These are phyloP conservation scores for Barnettozyma sp. DNA, from an alignment of 805 yeast genomes.

Conservation along the genomic window DNA sequence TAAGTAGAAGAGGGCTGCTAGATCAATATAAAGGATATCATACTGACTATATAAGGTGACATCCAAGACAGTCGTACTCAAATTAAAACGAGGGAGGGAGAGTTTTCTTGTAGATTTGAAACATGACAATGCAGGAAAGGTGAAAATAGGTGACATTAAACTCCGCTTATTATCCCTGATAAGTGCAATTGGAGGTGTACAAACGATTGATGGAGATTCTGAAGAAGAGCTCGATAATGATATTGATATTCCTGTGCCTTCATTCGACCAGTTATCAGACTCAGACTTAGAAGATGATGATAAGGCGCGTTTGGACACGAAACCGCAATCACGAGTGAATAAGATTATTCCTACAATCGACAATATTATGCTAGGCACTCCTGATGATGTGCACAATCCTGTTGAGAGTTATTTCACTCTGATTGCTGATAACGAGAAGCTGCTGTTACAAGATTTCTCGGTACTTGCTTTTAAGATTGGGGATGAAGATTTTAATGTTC, in stretches of 20 bases:
- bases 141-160: constrained; percentile 24
- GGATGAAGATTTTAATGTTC: constrained; percentile 17
- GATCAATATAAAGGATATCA: too few relatives aligned
- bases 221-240: constrained; percentile 22
- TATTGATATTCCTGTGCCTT: constrained; percentile 34
- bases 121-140: constrained; percentile 8
- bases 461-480: constrained; percentile 16
- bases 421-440: constrained; percentile 10
- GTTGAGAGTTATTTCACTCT: constrained; percentile 19
- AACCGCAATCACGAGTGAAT: constrained; percentile 4
- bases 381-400: constrained; percentile 16
- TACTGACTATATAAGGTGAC: too few relatives aligned
- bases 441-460: constrained; percentile 13
- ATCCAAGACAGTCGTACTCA: constrained; percentile 10
- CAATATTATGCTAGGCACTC: constrained; percentile 16
- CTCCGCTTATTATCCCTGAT: constrained; percentile 32
- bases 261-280: constrained; percentile 26
- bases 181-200: constrained; percentile 45
- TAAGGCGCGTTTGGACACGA: constrained; percentile 5
- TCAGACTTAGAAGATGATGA: constrained; percentile 26
- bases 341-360: constrained; percentile 11
- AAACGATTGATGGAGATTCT: constrained; percentile 4
- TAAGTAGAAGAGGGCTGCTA: too few relatives aligned
- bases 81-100: constrained; percentile 31
- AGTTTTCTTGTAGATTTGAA: constrained; percentile 27